Evolutionary conservation across 352 stramenopile genomes (phyloP).

Genomic region (Blastocystis sp.): DNA sequence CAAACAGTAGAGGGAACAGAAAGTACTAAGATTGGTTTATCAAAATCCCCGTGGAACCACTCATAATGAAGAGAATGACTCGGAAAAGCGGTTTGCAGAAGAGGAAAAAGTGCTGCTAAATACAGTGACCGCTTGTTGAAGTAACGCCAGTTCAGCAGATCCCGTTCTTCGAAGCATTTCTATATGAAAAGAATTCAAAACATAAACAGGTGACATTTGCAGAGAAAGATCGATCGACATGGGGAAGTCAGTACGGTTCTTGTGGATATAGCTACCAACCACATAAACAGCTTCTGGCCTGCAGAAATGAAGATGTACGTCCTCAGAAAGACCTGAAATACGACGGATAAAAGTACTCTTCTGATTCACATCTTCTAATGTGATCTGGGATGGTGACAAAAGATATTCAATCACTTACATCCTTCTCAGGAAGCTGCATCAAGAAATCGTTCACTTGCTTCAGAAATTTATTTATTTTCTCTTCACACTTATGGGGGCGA

Average conservation of each 20-base stretch:
- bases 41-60: slow-evolving; percentile 28
- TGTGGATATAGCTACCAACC: slow-evolving; percentile 1
- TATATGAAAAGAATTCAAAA: not conserved
- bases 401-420: not conserved
- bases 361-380: not conserved
- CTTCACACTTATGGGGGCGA: not conserved
- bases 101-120: not conserved
- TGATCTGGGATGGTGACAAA: not conserved
- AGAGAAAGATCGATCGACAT: slow-evolving; percentile 18
- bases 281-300: slow-evolving; percentile 5
- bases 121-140: slow-evolving; percentile 8
- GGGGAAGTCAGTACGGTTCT: not conserved
- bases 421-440: not conserved
- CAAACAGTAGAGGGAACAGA: not conserved
- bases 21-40: not conserved
- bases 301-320: not conserved
- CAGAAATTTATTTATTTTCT: not conserved
- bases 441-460: slow-evolving; percentile 14
- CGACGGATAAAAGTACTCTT: not conserved
- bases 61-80: not conserved
- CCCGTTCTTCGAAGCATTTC: not conserved
- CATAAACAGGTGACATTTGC: not conserved
- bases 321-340: not conserved
- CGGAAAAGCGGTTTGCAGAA: not conserved
- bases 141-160: slow-evolving; percentile 26